phyloP scores from a whole-genome alignment of 345 rosid species.

The Euclidium syriacum region DNA sequence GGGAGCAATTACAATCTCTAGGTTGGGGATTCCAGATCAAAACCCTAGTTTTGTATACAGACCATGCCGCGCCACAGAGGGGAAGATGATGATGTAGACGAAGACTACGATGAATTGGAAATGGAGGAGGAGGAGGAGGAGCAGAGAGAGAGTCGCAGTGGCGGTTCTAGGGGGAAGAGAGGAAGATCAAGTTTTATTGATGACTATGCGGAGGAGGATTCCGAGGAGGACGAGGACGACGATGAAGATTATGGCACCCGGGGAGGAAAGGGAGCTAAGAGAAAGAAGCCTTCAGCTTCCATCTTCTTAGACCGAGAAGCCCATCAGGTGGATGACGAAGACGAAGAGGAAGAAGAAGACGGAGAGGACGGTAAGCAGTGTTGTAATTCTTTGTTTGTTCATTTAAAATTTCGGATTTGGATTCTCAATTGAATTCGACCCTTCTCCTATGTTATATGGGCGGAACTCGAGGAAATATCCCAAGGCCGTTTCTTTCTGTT shows the following conservation, averaged over 20 bases:
- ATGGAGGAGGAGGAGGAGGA: conserved; percentile 55
- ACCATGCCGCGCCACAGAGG: conserved; percentile 46
- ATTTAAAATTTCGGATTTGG: background rate
- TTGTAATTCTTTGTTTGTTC: no score
- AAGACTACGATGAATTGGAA: conserved; percentile 36
- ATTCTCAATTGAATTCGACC: background rate
- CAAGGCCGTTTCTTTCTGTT: background rate
- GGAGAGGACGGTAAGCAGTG: conserved; percentile 63
- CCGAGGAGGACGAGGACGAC: conserved; percentile 61
- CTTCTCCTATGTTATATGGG: background rate
- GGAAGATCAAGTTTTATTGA: conserved; percentile 76
- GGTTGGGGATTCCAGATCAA: background rate
- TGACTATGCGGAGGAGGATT: conserved; percentile 86
- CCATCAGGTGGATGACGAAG: conserved; percentile 65
- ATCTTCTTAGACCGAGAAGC: conserved; percentile 69
- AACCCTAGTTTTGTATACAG: background rate
- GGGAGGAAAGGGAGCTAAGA: conserved; percentile 35
- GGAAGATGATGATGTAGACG: conserved; percentile 53
- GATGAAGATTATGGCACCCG: conserved; percentile 58
- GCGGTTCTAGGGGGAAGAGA: conserved; percentile 49
- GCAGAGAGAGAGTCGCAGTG: conserved; percentile 24
- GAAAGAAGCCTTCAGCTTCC: conserved; percentile 33
- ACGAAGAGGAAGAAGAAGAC: conserved; percentile 84
- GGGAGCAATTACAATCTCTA: background rate
- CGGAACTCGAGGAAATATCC: background rate